phyloP scores from a whole-genome alignment of 1,139 yeast species.

The Hemisphaericaspora subhashii region DNA sequence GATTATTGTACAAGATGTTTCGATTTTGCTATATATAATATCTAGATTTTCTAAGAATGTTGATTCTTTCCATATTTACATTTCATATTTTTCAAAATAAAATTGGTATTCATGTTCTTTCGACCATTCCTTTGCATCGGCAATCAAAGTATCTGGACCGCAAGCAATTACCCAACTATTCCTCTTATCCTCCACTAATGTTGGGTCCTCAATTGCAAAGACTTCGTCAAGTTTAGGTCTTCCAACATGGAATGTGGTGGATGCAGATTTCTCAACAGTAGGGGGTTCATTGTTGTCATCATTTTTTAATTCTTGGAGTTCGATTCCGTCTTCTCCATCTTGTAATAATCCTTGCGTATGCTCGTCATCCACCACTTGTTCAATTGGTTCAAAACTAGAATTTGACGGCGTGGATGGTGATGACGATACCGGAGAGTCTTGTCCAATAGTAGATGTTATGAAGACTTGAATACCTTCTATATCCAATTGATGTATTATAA shows the following conservation, averaged over 20 bases:
- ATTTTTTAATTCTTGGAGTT: constrained; percentile 15
- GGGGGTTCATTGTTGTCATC: constrained; percentile 7
- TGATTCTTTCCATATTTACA: constrained; percentile 17
- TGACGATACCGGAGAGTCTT: neutral
- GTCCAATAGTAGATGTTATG: constrained; percentile 16
- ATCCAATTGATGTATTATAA: constrained; percentile 20
- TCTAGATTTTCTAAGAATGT: too few species aligned
- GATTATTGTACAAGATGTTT: neutral
- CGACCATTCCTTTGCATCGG: constrained; percentile 49
- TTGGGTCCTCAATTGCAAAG: constrained; percentile 24
- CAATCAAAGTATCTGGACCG: constrained; percentile 60
- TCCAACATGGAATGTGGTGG: constrained; percentile 36
- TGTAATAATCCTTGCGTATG: constrained; percentile 11
- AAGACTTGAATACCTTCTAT: constrained; percentile 19
- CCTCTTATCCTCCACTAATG: constrained; percentile 25
- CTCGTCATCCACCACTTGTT: constrained; percentile 16
- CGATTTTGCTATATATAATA: neutral
- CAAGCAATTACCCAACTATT: constrained; percentile 65
- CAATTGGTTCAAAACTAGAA: constrained; percentile 10
- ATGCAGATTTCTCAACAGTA: constrained; percentile 21
- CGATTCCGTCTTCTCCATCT: constrained; percentile 16
- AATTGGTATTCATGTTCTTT: constrained; percentile 32
- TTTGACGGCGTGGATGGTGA: constrained; percentile 9
- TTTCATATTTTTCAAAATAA: constrained; percentile 45
- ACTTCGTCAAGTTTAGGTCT: constrained; percentile 44